Base-by-base conservation (phyloP, 2,329 filamentous ascomycete species). In the Monosporascus sp. region DNA sequence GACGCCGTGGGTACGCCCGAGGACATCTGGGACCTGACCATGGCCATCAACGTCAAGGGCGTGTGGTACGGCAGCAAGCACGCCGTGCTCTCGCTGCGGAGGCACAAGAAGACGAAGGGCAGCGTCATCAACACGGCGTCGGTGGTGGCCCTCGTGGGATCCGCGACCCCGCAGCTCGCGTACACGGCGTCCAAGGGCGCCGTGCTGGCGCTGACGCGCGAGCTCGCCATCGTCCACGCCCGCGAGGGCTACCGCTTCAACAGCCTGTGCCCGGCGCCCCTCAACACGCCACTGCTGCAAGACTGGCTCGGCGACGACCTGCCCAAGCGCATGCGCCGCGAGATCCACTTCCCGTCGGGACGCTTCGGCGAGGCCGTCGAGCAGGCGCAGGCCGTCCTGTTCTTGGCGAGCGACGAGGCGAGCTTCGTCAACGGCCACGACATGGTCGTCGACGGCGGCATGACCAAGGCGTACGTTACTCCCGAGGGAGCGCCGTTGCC, bases 31-130 rank as follows among this genome's bases (percentile, higher is more conserved):
- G 91, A 97, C 66, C 76, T 96, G 61, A 97, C 92, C 5, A 91
- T 96, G 57, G 86, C 84, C 70, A 95, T 96, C 78, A 97, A 97
- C 72, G 92, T 96, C 72, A 97, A 97, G 82, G 92, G 92, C 44
- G 92, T 97, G n/a, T 96, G 92, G 92, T 97, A 84, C 70, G 92
- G 92, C 56, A 87, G 85, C 81, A 97, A 96, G 80, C 90, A 96
- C 71, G 91, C 92, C 7, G 86, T 97, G 28, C 78, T 93, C 49
- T 83, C 89, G 45, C 79, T 97, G 64, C 87, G 91, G 60, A 85
- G 84, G 63, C 79, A 95, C 78, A 81, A 82, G 52, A 97, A 97
- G 84, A 82, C 77, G 45, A 83, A 80, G 63, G 89, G 84, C 50
- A 91, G 86, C 72, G 85, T 97, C 72, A 92, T 96, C 80, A 96